Evolutionary conservation across 495 filamentous ascomycete genomes (phyloP).

Genomic region (Aspergillus avenaceus): DNA sequence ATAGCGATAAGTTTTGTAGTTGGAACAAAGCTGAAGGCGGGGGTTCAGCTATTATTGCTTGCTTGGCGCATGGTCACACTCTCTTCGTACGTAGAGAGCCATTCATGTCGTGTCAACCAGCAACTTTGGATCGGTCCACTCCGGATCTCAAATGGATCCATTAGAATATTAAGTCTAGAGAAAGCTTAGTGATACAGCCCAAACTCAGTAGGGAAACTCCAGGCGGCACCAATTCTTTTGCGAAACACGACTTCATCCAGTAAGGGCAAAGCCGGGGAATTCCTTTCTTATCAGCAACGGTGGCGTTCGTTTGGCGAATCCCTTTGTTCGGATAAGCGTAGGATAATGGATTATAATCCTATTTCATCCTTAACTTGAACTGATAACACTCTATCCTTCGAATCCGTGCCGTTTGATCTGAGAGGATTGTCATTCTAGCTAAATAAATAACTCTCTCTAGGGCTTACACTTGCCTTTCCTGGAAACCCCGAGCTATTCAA

Average conservation of each 20-base stretch:
- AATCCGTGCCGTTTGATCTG: no score
- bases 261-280: background rate
- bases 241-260: background rate
- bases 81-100: background rate
- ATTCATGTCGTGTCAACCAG: background rate
- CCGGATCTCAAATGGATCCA: no score
- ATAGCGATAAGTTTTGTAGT: background rate
- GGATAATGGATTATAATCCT: no score
- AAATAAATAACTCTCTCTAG: no score
- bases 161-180: no score
- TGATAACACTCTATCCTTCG: no score
- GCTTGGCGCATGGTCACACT: background rate
- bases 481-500: no score
- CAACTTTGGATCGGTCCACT: background rate
- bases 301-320: background rate
- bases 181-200: slow-evolving; percentile 19
- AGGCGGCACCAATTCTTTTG: slow-evolving; percentile 17
- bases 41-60: background rate
- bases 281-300: background rate
- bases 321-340: background rate
- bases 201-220: slow-evolving; percentile 30
- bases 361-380: background rate
- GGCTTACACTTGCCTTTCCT: no score
- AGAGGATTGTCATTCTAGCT: no score
- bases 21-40: background rate